Conservation (phyloP, 768 basidiomycete genomes). For the Floccularia luteovirens region DNA sequence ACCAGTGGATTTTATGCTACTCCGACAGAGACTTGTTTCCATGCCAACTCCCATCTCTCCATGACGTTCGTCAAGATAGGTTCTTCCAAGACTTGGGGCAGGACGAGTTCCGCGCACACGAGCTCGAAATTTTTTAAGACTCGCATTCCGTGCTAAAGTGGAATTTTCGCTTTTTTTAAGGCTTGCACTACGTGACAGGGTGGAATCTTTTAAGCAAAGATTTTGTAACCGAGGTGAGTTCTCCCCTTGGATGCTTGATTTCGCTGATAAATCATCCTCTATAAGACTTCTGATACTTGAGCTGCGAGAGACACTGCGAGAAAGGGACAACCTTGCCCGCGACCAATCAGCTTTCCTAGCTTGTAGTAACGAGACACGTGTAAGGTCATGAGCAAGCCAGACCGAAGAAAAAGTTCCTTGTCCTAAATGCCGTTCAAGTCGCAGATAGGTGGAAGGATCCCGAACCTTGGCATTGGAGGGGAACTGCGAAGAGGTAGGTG, state of each 20-base stretch:
- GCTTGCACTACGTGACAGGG: conserved; percentile 16
- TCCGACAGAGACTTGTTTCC: neutral
- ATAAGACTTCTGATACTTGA: neutral
- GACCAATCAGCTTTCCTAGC: conserved; percentile 32
- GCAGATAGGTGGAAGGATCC: conserved; percentile 19
- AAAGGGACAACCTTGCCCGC: conserved; percentile 6
- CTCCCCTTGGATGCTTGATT: neutral
- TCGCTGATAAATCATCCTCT: neutral
- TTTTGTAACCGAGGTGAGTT: neutral
- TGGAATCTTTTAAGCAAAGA: neutral
- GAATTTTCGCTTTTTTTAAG: conserved; percentile 8
- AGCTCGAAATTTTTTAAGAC: conserved; percentile 16
- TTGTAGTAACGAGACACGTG: conserved; percentile 33
- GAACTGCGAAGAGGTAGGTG: too few species aligned
- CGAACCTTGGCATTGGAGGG: neutral
- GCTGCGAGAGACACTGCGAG: neutral
- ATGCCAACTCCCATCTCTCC: conserved; percentile 18
- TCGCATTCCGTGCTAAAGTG: conserved; percentile 5
- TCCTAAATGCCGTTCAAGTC: conserved; percentile 50
- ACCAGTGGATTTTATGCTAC: neutral
- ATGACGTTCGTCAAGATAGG: conserved; percentile 20
- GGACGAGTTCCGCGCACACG: conserved; percentile 20
- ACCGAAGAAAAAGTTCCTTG: conserved; percentile 72
- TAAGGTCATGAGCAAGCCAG: conserved; percentile 60
- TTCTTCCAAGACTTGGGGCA: conserved; percentile 7